Base-by-base conservation (phyloP, 2,329 filamentous ascomycete species). In the Chalaropsis thielavioides region DNA sequence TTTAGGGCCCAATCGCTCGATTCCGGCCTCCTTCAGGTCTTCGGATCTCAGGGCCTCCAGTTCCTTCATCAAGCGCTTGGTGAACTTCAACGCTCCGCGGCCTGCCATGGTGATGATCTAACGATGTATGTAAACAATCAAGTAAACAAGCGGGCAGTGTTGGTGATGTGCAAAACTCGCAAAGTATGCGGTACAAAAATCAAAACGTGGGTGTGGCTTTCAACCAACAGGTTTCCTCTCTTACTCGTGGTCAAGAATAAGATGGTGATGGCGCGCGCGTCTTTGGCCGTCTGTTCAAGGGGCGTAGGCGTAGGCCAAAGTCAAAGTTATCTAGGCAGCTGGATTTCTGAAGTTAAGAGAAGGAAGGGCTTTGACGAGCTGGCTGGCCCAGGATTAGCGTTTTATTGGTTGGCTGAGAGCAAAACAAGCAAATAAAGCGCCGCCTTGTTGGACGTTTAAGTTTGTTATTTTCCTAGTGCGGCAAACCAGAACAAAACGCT, bases 61-160 rank as follows among this genome's bases (percentile, higher is more conserved):
- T 72, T 86, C 83, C 70, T 80, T 81, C 68, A 84, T 72, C 67
- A 86, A 77, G 27, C 83, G 79, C 71, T 80, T 81, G 40, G 80
- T 76, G 24, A 83, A 82, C 68, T 74, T 67, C 27, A 63, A 51
- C 24, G 66, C 77, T 69, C 78, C 78, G 44, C 63, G 63, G n/a
- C 54, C 63, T 38, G 79, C 79, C 79, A 84, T 83, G 61, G 49
- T 75, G 62, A 17, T 3, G 46, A n/a, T 43, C 13, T 60, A 38
- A 35, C 11, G 27, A 51, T 62, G 13, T 40, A 63, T 13, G 17
- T 38, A 31, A 61, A 43, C 35, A 43, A 22, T 15, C 19, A 58
- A 58, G 31, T 35, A 31, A 58, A 35, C 27, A 43, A 43, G 27
- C 31, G 3, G 38, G 7, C 22, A 3, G 54, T 38, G 15, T 58